Conservation (phyloP, 2,329 filamentous ascomycete genomes). For the Pestalotiopsis sp. region DNA sequence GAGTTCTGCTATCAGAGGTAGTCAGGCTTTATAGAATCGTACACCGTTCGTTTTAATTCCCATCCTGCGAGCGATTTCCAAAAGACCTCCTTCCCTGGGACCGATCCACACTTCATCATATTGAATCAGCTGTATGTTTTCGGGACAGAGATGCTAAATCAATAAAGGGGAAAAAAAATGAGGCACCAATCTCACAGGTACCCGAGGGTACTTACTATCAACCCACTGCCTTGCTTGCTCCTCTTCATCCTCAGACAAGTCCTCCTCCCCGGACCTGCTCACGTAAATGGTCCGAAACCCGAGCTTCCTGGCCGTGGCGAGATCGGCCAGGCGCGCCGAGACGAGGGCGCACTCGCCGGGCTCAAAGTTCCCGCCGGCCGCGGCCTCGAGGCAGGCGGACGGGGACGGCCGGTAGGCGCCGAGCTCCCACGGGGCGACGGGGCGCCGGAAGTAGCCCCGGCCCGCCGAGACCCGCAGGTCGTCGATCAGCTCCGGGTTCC, state of each 20-base stretch:
- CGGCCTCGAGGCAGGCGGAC: slow-evolving; percentile 70
- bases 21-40: neutral
- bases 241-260: slow-evolving; percentile 54
- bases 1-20: too few relatives aligned
- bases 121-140: neutral
- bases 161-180: neutral
- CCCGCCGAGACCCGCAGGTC: slow-evolving; percentile 63
- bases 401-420: slow-evolving; percentile 74
- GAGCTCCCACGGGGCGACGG: slow-evolving; percentile 73
- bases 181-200: neutral
- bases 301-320: slow-evolving; percentile 64
- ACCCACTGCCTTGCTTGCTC: slow-evolving; percentile 62
- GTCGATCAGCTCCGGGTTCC: slow-evolving; percentile 66
- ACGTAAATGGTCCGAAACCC: slow-evolving; percentile 77
- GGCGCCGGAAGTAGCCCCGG: slow-evolving; percentile 60
- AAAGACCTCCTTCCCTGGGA: slow-evolving; percentile 51
- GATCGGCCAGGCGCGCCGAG: slow-evolving; percentile 72
- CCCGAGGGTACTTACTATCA: slow-evolving; percentile 39
- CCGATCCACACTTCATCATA: slow-evolving; percentile 52
- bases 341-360: slow-evolving; percentile 73
- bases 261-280: slow-evolving; percentile 69
- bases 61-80: slow-evolving; percentile 53
- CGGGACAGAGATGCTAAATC: neutral
- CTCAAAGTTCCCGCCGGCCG: slow-evolving; percentile 55
- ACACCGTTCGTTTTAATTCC: slow-evolving; percentile 26